Evolutionary conservation across 805 yeast genomes (phyloP), one percentile per base, ranked within the genome.

Genomic region (Maudiozyma saulgeensis): DNA sequence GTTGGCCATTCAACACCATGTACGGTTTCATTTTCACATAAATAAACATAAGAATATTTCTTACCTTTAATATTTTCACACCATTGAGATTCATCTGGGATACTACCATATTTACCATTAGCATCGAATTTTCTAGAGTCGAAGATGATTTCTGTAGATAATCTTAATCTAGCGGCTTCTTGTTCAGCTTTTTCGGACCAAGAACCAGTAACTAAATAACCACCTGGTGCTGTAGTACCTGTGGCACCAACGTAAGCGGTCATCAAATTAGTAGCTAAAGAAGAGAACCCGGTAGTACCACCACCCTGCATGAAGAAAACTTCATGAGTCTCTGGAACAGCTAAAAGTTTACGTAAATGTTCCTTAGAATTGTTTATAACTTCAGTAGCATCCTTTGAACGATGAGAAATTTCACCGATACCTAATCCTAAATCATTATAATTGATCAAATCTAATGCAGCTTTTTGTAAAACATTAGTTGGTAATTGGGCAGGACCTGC

Each of bases 401-500:
- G 86, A 68, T 93, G 99, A 23, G 97, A 89, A 58, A 93, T 87
- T 69, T 93, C 99, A 56, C 97, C 98, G 44, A 88, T 76, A 42
- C 99, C 99, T 50, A 93, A 74, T 26, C 90, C 95, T 34, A 74
- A 70, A 41, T 72, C 74, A 48, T 84, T 72, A 68, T 79, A 93
- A 60, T 81, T 79, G 53, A 93, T 64, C 54, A 93, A 73, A 64
- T 93, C 98, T 32, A 67, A 64, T 1, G 97, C 95, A 5, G 97
- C 96, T 69, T 87, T 83, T 68, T 87, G 83, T 48, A 93, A 76
- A 2, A 91, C 98, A 4, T 68, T 62, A 3, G 91, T 81, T 34
- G 98, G 97, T 42, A 93, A 74, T 47, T 82, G 76, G 1, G 99
- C 99, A 45, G 99, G 99, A 13, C 99, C 99, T n/a, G 99, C 98